Base-by-base conservation (phyloP, 495 filamentous ascomycete species). In the Xylaria cubensis region DNA sequence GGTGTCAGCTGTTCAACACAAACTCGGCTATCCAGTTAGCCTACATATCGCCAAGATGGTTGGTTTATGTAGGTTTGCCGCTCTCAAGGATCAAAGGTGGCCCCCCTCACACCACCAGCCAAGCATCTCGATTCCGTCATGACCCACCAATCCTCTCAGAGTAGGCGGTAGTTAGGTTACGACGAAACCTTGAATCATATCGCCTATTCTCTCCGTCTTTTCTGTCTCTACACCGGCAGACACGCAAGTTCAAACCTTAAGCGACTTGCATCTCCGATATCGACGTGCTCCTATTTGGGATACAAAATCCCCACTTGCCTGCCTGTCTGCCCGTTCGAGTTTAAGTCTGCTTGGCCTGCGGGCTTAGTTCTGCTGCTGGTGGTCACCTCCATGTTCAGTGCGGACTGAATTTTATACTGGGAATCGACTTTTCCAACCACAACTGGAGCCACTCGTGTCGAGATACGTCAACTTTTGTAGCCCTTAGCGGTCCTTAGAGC, bases 91-190 rank as follows among this genome's bases (percentile, higher is more conserved):
- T 56, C 10, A 1, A 12, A 24, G 17, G 50, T 26, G 13, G 51
- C 12, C 3, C 53, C 58, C 39, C 53, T 32, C 67, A 58, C 26
- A 32, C n/a, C 50, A 17, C n/a, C 50, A 17, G 13, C 53, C 13
- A 61, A 29, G 36, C 67, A 69, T 59, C 67, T 46, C 55, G 68
- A 50, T 63, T 59, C 41, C 68, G 68, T 61, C 68, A 63, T 62
- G 42, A 50, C 34, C 51, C 50, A 61, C 68, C 68, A 59, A 41
- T 32, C 44, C 19, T 42, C 50, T n/a, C 41, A 13, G 8, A 10
- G 50, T 17, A 53, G 29, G 24, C 12, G 17, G 56, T 26, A 62
- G 34, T 19, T 63, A 24, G 2, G 58, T n/a, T 62, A 10, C 13
- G 4, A 59, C 29, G 4, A n/a, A 36, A 59, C 29, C 13, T 59